Evolutionary conservation across 2,329 filamentous ascomycete genomes (phyloP).

Genomic region (Magnaporthiopsis rhizophila): DNA sequence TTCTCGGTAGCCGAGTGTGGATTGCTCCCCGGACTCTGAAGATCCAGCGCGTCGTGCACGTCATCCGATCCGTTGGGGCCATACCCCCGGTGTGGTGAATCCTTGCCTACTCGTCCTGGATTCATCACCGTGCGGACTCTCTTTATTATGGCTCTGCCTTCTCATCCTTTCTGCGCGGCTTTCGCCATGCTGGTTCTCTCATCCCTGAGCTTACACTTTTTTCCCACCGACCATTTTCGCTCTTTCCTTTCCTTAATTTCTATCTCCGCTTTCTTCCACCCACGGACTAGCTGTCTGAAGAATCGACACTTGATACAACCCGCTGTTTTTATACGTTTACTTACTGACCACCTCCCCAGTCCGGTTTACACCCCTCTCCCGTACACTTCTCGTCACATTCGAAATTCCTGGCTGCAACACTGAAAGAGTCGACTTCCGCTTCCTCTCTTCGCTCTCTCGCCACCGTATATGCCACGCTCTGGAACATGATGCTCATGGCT

Average conservation of each 20-base stretch:
- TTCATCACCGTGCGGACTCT: not conserved
- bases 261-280: not conserved
- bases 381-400: slow-evolving; percentile 9
- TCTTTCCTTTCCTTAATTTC: not conserved
- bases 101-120: not conserved
- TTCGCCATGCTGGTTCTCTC: not conserved
- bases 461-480: slow-evolving; percentile 1
- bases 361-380: slow-evolving; percentile 11
- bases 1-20: not conserved
- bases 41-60: not conserved
- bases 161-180: not conserved
- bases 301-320: not conserved
- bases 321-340: slow-evolving; percentile 1
- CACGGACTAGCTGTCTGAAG: not conserved
- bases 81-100: not conserved
- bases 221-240: not conserved
- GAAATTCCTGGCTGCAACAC: not conserved
- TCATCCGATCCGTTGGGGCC: not conserved
- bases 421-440: not conserved
- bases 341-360: slow-evolving; percentile 4
- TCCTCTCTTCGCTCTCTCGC: not conserved
- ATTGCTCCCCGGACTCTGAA: not conserved
- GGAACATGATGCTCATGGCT: slow-evolving; percentile 14
- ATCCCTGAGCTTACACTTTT: not conserved
- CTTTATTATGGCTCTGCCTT: not conserved